These are phyloP conservation scores for Lithocarpus polystachyus DNA, from an alignment of 306 rosid genomes.

Conservation along the genomic window DNA sequence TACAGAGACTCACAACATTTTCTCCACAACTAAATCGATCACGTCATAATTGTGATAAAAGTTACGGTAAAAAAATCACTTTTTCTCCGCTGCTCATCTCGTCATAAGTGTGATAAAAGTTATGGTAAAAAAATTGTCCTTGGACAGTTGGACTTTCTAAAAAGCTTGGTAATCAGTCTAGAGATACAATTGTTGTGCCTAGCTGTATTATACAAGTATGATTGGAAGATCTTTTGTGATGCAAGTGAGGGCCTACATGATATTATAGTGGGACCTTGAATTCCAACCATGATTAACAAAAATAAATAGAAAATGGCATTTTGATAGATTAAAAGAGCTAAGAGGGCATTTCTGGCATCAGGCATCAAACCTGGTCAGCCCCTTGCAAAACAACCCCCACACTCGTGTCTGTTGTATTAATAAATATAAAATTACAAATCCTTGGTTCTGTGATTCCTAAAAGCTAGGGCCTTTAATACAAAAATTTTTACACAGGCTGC, in stretches of 20 bases:
- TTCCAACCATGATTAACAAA: not conserved
- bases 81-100: too few species aligned
- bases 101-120: too few species aligned
- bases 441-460: conserved; percentile 32
- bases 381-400: not conserved
- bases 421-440: conserved; percentile 34
- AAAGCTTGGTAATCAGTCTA: not conserved
- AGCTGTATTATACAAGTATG: not conserved
- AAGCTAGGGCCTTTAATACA: conserved; percentile 28
- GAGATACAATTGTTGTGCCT: not conserved
- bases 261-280: not conserved
- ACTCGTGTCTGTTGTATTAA: conserved; percentile 2
- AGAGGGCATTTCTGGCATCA: not conserved
- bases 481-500: conserved; percentile 39
- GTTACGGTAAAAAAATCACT: too few species aligned
- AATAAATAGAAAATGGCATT: not conserved
- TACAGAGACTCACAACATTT: too few species aligned
- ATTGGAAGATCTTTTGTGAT: not conserved
- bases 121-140: too few species aligned
- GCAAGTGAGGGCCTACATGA: not conserved
- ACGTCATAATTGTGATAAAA: too few species aligned
- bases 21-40: too few species aligned
- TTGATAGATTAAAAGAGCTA: not conserved
- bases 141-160: too few species aligned
- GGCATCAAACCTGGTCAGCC: not conserved